phyloP scores from a whole-genome alignment of 2,329 filamentous ascomycete species.

The Pseudopithomyces maydicus region DNA sequence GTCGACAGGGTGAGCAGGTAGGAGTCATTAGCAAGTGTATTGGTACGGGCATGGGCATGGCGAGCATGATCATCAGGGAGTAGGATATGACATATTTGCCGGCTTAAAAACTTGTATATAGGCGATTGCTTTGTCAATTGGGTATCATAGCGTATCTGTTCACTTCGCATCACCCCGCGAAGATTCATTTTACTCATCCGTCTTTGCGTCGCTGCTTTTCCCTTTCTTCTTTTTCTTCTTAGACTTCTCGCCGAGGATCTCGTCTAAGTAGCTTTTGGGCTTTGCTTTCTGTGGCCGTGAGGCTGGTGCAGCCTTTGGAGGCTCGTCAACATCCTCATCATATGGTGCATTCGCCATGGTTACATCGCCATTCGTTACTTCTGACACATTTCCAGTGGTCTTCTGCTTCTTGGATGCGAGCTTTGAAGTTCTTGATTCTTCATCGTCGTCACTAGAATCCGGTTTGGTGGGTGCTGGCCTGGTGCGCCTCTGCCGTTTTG shows the following conservation, averaged over 20 bases:
- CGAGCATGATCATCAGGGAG: slow-evolving; percentile 56
- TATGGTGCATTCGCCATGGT: neutral
- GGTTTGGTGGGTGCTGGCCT: slow-evolving; percentile 5
- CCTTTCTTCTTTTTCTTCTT: slow-evolving; percentile 47
- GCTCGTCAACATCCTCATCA: neutral
- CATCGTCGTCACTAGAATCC: slow-evolving; percentile 19
- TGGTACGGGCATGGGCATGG: slow-evolving; percentile 60
- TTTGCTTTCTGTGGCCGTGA: slow-evolving; percentile 29
- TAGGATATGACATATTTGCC: slow-evolving; percentile 24
- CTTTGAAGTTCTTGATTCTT: slow-evolving; percentile 1
- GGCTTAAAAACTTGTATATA: neutral
- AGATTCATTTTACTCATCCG: neutral
- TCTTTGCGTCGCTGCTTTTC: slow-evolving; percentile 9
- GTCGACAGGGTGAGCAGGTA: slow-evolving; percentile 70
- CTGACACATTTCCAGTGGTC: neutral
- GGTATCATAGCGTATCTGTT: slow-evolving; percentile 3
- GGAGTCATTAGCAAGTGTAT: slow-evolving; percentile 90
- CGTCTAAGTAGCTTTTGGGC: slow-evolving; percentile 60
- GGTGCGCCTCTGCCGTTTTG: slow-evolving; percentile 33
- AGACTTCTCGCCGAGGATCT: slow-evolving; percentile 54
- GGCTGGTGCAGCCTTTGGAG: neutral
- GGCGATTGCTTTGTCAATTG: neutral
- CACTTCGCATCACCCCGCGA: neutral
- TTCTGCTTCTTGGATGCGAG: slow-evolving; percentile 1
- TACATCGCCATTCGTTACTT: slow-evolving; percentile 12